Base-by-base conservation (phyloP, 176 grass and related monocot genomes). In the Musa acuminata region DNA sequence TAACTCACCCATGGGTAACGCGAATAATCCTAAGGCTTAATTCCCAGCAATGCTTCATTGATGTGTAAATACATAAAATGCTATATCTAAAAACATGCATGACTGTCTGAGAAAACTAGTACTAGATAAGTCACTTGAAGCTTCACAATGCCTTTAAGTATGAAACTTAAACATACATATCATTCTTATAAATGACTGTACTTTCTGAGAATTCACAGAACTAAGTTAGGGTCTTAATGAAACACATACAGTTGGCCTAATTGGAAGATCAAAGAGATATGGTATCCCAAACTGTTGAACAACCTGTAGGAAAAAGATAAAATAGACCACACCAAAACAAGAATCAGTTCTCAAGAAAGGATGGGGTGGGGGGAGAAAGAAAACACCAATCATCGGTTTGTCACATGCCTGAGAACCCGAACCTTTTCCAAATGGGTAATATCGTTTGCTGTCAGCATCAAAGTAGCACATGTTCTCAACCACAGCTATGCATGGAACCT, bases 381-480 rank as follows among this genome's bases (percentile, higher is more conserved):
- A 86, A 55, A 22, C 52, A 21, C 13, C 79, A 71, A 8, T 14
- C 22, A 69, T 25, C 19, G 0, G 4, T 27, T 11, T 35, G 35
- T 77, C 3, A 75, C 89, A 84, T 97, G 72, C 94, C 85, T 98
- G 94, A 84, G 76, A 71, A 78, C 94, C 90, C 77, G 94, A 98
- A 75, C 94, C 94, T 82, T 89, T 75, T 48, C 94, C 94, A 78
- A 98, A 98, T 64, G 94, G 94, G 78, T 91, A 89, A 73, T 87
- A 85, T 72, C 85, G 87, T 62, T 98, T 98, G 66, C 76, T 86
- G 26, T 98, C 94, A 82, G 94, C 94, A 87, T 93, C 94, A 62
- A 98, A 93, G 82, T 98, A 98, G 82, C 94, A 98, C 94, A 98
- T 93, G 80, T 98, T 98, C 84, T 98, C 90, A 75, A 98, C 94